Percentiles rank a stretch among this genome's conserved stretches.
phyloP scores from a whole-genome alignment of 1,139 yeast species.

The Lodderomyces elongisporus region DNA sequence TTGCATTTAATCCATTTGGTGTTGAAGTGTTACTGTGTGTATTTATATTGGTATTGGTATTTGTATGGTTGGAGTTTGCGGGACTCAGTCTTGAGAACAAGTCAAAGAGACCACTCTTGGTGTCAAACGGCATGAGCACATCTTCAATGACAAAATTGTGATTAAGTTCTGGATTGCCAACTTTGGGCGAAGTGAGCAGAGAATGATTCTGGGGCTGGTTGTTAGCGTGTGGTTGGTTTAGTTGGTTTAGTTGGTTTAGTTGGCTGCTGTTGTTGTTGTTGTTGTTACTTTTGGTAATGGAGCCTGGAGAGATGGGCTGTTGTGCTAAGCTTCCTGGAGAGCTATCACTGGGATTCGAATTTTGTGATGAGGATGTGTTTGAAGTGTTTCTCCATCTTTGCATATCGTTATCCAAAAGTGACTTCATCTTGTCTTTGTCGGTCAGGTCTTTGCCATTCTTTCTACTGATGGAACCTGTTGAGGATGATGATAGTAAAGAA shows the following conservation, averaged over 20 bases:
- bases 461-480: too few relatives aligned
- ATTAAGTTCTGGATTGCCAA: conserved; percentile 4
- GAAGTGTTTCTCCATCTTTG: conserved; percentile 9
- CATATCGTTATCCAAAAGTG: conserved; percentile 16
- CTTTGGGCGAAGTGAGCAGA: neutral
- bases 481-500: conserved; percentile 1
- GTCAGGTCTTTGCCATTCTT: conserved; percentile 6
- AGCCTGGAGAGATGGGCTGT: neutral
- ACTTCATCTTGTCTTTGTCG: conserved; percentile 27
- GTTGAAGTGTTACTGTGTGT: too few relatives aligned
- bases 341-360: neutral
- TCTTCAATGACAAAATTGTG: conserved; percentile 31
- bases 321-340: neutral
- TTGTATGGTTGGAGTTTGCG: too few relatives aligned
- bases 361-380: conserved; percentile 4
- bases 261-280: conserved; percentile 4
- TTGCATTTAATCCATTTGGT: too few relatives aligned
- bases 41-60: too few relatives aligned
- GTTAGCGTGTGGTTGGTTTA: neutral
- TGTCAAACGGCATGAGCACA: conserved; percentile 27
- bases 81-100: conserved; percentile 8
- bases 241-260: conserved; percentile 3
- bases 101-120: conserved; percentile 26
- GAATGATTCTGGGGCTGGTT: neutral
- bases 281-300: conserved; percentile 2